Evolutionary conservation across 73 alveolate genomes (phyloP).

Genomic region (Tetrahymena elliotti): DNA sequence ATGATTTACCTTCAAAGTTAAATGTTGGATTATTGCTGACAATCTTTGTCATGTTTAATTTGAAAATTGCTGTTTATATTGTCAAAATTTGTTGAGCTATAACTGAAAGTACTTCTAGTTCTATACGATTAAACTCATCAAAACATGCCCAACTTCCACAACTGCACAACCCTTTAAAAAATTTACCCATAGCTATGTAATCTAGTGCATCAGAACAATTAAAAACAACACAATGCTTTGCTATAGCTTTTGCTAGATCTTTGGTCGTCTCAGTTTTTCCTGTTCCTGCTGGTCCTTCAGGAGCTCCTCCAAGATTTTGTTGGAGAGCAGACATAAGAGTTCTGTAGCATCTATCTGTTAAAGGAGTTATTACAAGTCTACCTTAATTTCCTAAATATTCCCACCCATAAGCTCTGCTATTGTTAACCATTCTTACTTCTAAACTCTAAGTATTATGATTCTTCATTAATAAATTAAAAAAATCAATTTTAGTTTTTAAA

Average conservation of each 20-base stretch:
- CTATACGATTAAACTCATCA: conserved; percentile 97
- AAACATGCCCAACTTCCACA: conserved; percentile 98
- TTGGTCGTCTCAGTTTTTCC: conserved; percentile 86
- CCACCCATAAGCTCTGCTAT: conserved; percentile 80
- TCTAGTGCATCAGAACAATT: conserved; percentile 83
- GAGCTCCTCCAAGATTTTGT: conserved; percentile 87
- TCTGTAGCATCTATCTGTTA: conserved; percentile 89
- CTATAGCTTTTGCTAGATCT: conserved; percentile 77
- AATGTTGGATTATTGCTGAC: conserved; percentile 61
- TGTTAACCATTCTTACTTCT: conserved; percentile 63
- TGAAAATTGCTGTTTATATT: conserved; percentile 79
- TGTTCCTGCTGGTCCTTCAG: conserved; percentile 96
- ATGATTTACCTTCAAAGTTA: conserved; percentile 51
- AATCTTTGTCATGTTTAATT: conserved; percentile 29
- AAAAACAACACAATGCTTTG: conserved; percentile 80
- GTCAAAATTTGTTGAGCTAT: conserved; percentile 89
- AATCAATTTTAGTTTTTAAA: too few relatives aligned
- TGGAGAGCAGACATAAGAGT: conserved; percentile 84
- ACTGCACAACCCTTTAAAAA: conserved; percentile 82
- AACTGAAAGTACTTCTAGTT: conserved; percentile 95
- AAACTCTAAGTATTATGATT: background rate
- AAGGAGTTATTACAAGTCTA: conserved; percentile 85
- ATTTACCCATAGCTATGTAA: conserved; percentile 77
- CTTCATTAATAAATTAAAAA: background rate
- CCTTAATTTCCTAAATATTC: conserved; percentile 91